These are phyloP conservation scores for Tetrahymena borealis DNA, from an alignment of 73 alveolate species.

Conservation along the genomic window DNA sequence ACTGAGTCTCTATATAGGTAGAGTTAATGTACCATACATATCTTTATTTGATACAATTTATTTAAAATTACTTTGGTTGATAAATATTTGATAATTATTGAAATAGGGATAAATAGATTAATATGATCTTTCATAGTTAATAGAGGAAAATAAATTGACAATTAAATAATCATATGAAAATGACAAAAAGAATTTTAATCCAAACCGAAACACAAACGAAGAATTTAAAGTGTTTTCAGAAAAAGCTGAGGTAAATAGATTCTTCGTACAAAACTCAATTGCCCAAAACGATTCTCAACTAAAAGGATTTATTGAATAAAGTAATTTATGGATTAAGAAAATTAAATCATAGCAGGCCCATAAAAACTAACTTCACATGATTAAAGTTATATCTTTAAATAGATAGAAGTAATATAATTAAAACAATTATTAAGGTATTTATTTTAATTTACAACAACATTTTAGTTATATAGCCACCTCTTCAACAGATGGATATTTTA, in stretches of 20 bases:
- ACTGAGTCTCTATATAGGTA: no score
- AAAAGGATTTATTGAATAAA: neutral
- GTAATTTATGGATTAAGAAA: neutral
- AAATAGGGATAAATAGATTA: neutral
- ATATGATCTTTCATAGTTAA: neutral
- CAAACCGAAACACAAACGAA: neutral
- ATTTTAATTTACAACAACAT: neutral
- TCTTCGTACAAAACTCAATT: neutral
- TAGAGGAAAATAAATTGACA: neutral
- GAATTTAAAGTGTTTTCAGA: neutral
- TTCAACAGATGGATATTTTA: neutral
- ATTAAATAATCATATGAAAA: neutral
- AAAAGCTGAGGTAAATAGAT: neutral
- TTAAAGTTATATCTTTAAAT: neutral
- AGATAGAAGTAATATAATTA: neutral
- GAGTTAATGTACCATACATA: no score
- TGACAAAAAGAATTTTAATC: neutral
- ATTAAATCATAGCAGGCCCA: neutral
- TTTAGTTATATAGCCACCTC: neutral
- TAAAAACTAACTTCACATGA: neutral
- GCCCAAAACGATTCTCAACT: neutral
- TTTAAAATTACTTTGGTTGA: no score
- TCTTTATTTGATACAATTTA: no score
- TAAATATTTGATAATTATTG: no score
- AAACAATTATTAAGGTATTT: no score